Percentiles rank a stretch among this genome's conserved stretches.
Evolutionary conservation across 768 basidiomycete species (phyloP).

Genomic region (Phylloporus sp.): DNA sequence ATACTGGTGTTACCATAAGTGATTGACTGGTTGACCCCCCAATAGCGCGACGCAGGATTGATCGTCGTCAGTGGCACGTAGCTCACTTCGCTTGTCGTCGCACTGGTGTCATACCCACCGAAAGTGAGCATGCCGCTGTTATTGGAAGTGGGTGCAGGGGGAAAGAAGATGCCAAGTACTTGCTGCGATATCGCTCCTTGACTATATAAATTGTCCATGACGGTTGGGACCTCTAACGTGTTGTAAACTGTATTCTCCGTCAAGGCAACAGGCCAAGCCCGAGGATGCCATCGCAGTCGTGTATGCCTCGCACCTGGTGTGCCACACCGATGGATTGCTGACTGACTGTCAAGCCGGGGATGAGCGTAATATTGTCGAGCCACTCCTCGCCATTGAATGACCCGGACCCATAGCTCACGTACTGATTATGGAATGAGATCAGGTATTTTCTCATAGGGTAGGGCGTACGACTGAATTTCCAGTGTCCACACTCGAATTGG

Average conservation of each 20-base stretch:
- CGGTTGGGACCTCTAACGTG: constrained; percentile 26
- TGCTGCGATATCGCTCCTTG: constrained; percentile 28
- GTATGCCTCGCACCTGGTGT: constrained; percentile 18
- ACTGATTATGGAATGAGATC: constrained; percentile 7
- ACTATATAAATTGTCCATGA: constrained; percentile 32
- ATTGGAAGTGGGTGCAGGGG: constrained; percentile 19
- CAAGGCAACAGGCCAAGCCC: constrained; percentile 33
- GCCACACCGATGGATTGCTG: constrained; percentile 38
- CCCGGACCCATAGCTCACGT: background rate
- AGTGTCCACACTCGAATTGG: constrained; percentile 17
- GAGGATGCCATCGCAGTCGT: constrained; percentile 38
- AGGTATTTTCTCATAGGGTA: background rate
- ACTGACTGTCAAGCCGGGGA: constrained; percentile 1
- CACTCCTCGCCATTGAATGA: constrained; percentile 14
- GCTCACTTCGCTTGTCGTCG: constrained; percentile 9
- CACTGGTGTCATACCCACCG: constrained; percentile 21
- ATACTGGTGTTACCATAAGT: constrained; percentile 24
- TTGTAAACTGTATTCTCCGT: constrained; percentile 24
- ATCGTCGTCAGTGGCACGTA: constrained; percentile 26
- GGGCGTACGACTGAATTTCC: constrained; percentile 17
- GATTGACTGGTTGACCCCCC: constrained; percentile 33
- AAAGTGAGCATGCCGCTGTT: constrained; percentile 26
- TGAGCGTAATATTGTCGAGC: constrained; percentile 13
- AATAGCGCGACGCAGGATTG: constrained; percentile 21
- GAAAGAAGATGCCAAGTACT: constrained; percentile 34